Evolutionary conservation across 441 rosid genomes (phyloP), one percentile per base, ranked within the genome.

Genomic region (Hura crepitans): DNA sequence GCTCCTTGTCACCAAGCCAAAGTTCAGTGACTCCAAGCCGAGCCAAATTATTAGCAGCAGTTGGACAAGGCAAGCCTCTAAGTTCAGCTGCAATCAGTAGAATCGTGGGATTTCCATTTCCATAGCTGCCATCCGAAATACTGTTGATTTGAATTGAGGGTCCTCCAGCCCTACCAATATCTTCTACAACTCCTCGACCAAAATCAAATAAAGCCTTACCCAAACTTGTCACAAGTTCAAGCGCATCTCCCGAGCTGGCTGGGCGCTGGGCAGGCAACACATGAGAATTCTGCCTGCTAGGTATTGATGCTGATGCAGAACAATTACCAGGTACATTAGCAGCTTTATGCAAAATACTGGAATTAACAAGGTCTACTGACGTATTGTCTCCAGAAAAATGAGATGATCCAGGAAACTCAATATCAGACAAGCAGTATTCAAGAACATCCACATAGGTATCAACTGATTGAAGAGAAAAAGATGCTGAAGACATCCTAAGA

Each of bases 131-230:
- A 79, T 74, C 82, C 42, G 66, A 74, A 74, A 68, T 68, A 61
- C 45, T 69, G 61, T 75, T 84, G 72, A 87, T 81, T 67, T 72
- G 84, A 73, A 54, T 55, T 60, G 71, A 63, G 35, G 89, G 78
- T 54, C 84, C 84, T 73, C 99, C 96, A 62, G 80, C 77, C 78
- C 92, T 83, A 72, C 97, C 96, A 79, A 92, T 95, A 83, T 95
- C 99, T 80, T 95, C 99, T 77, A 95, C 97, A 80, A 92, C 94
- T 71, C 78, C 96, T 66, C 97, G 85, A 55, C 99, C 97, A 81
- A 95, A 89, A 83, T 95, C 99, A 89, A 90, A 83, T 78, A 95
- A 85, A 75, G 95, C 99, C 83, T 78, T 95, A 31, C 97, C 97
- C 78, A 95, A 81, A 84, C 97, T 92, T 72, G 99, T 85, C 87